Conservation (phyloP, 208 protist species). For the Leishmania braziliensis region DNA sequence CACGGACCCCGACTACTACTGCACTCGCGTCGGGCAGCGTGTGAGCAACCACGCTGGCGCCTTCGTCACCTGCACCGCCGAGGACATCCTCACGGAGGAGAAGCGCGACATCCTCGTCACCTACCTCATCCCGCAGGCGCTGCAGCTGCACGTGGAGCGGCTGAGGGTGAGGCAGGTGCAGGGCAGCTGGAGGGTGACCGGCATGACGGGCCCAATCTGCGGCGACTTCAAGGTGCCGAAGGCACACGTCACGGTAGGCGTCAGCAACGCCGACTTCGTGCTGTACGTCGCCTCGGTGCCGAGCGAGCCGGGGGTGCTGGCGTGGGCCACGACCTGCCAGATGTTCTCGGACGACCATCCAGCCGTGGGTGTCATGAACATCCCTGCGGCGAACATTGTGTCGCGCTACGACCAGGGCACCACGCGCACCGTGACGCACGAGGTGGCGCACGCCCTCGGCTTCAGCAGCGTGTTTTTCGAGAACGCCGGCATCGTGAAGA, state of each 20-base stretch:
- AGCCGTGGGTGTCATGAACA: conserved; percentile 55
- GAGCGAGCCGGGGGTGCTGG: conserved; percentile 1
- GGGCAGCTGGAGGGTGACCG: no score
- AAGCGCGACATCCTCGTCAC: no score
- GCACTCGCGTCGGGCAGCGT: conserved; percentile 25
- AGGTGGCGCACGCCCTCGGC: neutral
- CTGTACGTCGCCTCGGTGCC: no score
- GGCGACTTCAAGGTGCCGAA: no score
- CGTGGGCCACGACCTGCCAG: conserved; percentile 57
- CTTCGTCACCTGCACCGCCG: neutral
- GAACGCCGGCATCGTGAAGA: neutral
- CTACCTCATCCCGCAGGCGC: no score
- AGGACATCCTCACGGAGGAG: no score
- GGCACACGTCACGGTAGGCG: no score
- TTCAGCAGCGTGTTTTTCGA: neutral
- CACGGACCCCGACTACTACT: conserved; percentile 37
- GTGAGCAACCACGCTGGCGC: conserved; percentile 23
- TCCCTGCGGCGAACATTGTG: conserved; percentile 44
- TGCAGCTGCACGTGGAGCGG: no score
- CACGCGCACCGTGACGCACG: neutral
- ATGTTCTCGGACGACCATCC: conserved; percentile 19
- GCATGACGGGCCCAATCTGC: neutral
- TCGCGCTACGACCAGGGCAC: no score
- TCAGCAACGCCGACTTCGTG: no score
- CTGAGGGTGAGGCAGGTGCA: no score